phyloP scores from a whole-genome alignment of 768 basidiomycete species.

The Suillus americanus region DNA sequence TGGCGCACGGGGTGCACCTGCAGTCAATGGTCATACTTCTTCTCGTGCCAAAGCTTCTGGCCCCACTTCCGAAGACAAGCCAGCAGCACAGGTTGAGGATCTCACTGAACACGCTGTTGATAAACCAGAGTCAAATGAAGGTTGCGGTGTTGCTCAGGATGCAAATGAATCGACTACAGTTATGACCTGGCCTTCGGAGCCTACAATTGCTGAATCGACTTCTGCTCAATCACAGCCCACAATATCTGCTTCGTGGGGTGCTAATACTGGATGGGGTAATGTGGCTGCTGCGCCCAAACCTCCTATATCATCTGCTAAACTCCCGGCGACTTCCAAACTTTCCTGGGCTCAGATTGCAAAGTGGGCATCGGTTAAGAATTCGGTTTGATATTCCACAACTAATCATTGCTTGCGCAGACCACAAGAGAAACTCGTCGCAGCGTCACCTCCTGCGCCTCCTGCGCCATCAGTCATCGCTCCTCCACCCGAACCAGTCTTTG shows the following conservation, averaged over 20 bases:
- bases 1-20: conserved; percentile 36
- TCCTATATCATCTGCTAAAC: conserved; percentile 39
- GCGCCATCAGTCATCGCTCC: conserved; percentile 22
- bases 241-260: conserved; percentile 34
- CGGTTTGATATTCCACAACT: conserved; percentile 5
- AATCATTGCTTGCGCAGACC: conserved; percentile 39
- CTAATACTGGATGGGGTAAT: conserved; percentile 40
- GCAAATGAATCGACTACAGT: conserved; percentile 10
- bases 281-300: conserved; percentile 22
- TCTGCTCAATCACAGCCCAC: conserved; percentile 15
- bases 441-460: conserved; percentile 33
- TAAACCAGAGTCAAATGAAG: conserved; percentile 19
- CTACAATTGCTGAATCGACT: conserved; percentile 12
- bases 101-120: conserved; percentile 15
- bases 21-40: conserved; percentile 32
- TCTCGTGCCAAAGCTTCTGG: conserved; percentile 26
- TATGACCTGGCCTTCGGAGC: conserved; percentile 14
- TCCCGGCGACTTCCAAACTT: conserved; percentile 72
- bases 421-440: conserved; percentile 61
- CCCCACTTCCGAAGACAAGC: conserved; percentile 35
- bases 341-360: conserved; percentile 88
- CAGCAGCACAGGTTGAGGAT: conserved; percentile 17
- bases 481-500: conserved; percentile 21
- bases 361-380: conserved; percentile 37
- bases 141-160: conserved; percentile 14